Base-by-base conservation (phyloP, 306 rosid genomes). In the Lotus japonicus region DNA sequence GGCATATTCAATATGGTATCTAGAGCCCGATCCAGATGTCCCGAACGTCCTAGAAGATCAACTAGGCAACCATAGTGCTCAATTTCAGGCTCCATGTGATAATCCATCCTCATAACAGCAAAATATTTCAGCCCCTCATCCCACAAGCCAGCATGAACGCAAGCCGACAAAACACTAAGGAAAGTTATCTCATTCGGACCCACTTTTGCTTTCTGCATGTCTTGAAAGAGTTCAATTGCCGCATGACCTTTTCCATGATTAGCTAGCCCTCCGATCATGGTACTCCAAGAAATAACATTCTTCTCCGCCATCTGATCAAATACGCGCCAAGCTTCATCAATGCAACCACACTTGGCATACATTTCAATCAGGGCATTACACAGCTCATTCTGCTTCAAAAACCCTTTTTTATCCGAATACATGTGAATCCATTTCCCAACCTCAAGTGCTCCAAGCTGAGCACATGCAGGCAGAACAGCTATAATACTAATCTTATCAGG, bases 261-360 rank as follows among this genome's bases (percentile, higher is more conserved):
- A 1, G 95, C 95, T 51, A 88, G 57, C 59, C 89, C 97, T 5
- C 82, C 84, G 35, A 85, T 85, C 90, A 90, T 77, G 13, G 89
- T 90, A 66, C 91, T 92, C 97, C 98, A 90, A 63, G 96, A 87
- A 60, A 92, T 79, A 58, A 90, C 89, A 75, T 83, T 92, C 85
- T 80, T 85, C 48, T 71, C 71, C 6, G 60, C 44, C 84, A 83
- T 64, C 64, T 68, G 72, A 70, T 78, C 48, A 73, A 88, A 90
- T 86, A 94, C 64, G 16, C 73, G 45, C 82, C 76, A 17, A 58
- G 97, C 92, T 50, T 79, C 70, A 59, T 81, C 85, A 10, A 92
- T 67, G 49, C 95, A 80, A 15, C 96, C 97, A 16, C 96, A 88
- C 77, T 90, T 90, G 0, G 86, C 82, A 68, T 90, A 90, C 96